Conservation (phyloP, 768 basidiomycete species). For the Thelephora ganbajun region DNA sequence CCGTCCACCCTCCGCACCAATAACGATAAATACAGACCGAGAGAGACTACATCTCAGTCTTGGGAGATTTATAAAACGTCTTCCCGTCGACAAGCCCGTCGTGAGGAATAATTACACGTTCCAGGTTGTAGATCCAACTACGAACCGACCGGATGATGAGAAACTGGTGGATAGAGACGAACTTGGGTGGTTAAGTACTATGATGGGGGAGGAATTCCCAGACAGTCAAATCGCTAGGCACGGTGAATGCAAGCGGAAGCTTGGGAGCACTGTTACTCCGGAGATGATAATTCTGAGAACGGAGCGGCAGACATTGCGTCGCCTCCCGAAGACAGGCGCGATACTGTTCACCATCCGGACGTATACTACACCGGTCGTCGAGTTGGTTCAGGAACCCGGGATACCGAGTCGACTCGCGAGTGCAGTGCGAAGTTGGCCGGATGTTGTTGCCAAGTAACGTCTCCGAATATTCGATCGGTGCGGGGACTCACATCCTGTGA, state of each 20-base stretch:
- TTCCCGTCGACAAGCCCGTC: conserved; percentile 56
- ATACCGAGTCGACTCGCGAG: conserved; percentile 49
- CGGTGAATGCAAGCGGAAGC: conserved; percentile 43
- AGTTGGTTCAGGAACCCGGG: conserved; percentile 38
- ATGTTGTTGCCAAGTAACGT: conserved; percentile 42
- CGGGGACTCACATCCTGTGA: background rate
- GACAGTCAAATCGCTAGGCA: conserved; percentile 18
- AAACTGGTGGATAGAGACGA: conserved; percentile 42
- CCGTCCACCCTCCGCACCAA: background rate
- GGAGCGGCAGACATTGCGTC: conserved; percentile 53
- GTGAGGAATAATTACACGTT: conserved; percentile 54
- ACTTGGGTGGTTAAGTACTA: conserved; percentile 47
- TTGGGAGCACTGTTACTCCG: conserved; percentile 34
- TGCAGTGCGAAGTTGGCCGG: conserved; percentile 52
- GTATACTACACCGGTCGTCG: conserved; percentile 41
- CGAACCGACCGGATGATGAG: background rate
- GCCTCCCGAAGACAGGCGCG: conserved; percentile 48
- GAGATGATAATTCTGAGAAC: conserved; percentile 35
- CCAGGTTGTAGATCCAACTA: conserved; percentile 21
- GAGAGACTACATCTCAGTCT: conserved; percentile 50
- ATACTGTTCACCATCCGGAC: conserved; percentile 60
- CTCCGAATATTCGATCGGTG: conserved; percentile 18
- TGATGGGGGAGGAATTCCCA: conserved; percentile 38
- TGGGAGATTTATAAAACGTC: conserved; percentile 55
- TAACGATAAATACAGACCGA: conserved; percentile 13